phyloP scores from a whole-genome alignment of 2,329 filamentous ascomycete genomes.

The Trichoderma atroviride region DNA sequence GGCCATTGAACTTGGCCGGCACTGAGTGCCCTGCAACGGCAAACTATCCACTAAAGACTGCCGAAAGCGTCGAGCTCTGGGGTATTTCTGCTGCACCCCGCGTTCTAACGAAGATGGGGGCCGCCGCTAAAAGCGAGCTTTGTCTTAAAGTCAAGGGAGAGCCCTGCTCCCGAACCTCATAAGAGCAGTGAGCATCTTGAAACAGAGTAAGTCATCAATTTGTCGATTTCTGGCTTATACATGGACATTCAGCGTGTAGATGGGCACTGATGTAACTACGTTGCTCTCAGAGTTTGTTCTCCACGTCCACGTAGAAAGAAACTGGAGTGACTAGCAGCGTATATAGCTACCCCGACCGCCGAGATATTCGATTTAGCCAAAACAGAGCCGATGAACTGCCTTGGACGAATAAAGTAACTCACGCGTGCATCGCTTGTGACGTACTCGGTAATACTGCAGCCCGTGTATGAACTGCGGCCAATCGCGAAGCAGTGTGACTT shows the following conservation, averaged over 20 bases:
- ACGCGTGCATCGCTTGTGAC: background rate
- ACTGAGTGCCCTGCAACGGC: background rate
- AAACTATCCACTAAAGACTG: constrained; percentile 5
- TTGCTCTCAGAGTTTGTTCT: background rate
- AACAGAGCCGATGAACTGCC: background rate
- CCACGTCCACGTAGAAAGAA: background rate
- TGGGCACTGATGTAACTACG: no score
- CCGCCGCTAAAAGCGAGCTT: background rate
- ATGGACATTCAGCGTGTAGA: background rate
- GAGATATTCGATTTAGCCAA: background rate
- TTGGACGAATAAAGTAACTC: background rate
- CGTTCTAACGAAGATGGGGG: background rate
- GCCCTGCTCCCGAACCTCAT: background rate
- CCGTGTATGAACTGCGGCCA: background rate
- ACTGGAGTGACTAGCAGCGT: background rate
- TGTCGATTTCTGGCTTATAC: background rate
- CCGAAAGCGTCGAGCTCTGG: background rate
- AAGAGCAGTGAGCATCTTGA: background rate
- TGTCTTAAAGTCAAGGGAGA: background rate
- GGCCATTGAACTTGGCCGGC: background rate
- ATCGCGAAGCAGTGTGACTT: constrained; percentile 8
- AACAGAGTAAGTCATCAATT: background rate
- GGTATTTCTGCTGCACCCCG: constrained; percentile 16
- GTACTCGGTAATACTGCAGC: background rate
- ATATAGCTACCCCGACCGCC: background rate